Evolutionary conservation across 1,139 yeast genomes (phyloP).

Genomic region (Sugiyamaella japonica): DNA sequence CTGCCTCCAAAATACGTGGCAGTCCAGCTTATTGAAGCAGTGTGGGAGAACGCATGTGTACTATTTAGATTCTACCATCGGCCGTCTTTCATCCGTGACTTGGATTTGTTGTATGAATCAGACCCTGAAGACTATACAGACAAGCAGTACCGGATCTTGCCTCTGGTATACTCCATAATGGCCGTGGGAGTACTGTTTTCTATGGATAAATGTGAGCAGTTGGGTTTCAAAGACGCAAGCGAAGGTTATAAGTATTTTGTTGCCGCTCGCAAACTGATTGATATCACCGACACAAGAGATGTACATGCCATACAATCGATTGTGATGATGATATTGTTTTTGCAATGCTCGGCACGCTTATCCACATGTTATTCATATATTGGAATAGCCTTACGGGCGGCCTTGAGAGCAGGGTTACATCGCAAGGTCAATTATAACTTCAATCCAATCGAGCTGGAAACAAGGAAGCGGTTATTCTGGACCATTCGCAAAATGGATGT

Average conservation of each 20-base stretch:
- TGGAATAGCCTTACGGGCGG: constrained; percentile 88
- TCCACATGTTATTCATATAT: constrained; percentile 90
- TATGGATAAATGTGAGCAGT: constrained; percentile 42
- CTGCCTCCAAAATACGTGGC: constrained; percentile 78
- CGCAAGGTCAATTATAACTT: constrained; percentile 66
- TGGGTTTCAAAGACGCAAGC: constrained; percentile 46
- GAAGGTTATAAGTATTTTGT: constrained; percentile 83
- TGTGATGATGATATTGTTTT: constrained; percentile 62
- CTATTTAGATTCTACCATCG: constrained; percentile 82
- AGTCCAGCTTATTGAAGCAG: constrained; percentile 64
- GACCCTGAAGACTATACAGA: constrained; percentile 70
- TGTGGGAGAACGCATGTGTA: constrained; percentile 87
- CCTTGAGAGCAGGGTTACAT: constrained; percentile 84
- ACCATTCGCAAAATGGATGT: constrained; percentile 91
- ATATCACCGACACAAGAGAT: constrained; percentile 62
- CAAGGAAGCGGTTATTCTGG: constrained; percentile 81
- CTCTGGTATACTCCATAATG: constrained; percentile 70
- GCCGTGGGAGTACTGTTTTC: constrained; percentile 75
- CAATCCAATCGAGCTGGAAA: constrained; percentile 82
- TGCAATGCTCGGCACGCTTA: constrained; percentile 87
- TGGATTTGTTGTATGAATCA: constrained; percentile 60
- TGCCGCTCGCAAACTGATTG: constrained; percentile 77
- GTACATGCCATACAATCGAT: constrained; percentile 73
- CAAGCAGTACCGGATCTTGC: constrained; percentile 73
- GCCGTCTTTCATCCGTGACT: constrained; percentile 65